These are phyloP conservation scores for Ustilago trichophora DNA, from an alignment of 1,284 basidiomycete genomes.

Conservation along the genomic window DNA sequence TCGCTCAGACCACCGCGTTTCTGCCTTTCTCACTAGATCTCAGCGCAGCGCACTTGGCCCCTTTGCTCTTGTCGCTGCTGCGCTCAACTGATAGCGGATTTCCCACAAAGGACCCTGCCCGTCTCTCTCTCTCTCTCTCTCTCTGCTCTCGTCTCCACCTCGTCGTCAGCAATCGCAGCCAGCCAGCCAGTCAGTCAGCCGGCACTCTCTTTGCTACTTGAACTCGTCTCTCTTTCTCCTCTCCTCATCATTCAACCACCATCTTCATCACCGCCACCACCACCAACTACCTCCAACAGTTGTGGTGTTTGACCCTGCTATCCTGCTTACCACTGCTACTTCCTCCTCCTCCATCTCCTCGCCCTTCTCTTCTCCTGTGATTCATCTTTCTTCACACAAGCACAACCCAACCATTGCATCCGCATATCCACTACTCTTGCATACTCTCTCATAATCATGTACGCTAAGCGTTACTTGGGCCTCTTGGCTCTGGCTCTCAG, in stretches of 20 bases:
- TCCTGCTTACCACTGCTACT: constrained; percentile 2
- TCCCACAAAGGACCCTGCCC: neutral
- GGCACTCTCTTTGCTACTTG: constrained; percentile 12
- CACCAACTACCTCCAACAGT: constrained; percentile 11
- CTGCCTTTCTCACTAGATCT: too few species aligned
- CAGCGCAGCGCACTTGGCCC: too few species aligned
- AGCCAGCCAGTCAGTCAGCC: too few species aligned
- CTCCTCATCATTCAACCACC: constrained; percentile 5
- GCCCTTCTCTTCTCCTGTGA: neutral
- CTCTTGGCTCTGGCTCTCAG: constrained; percentile 47
- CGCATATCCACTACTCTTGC: neutral
- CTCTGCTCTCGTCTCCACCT: constrained; percentile 3
- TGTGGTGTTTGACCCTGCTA: constrained; percentile 9
- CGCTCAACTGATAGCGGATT: neutral
- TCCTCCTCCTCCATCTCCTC: neutral
- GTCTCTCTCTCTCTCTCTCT: too few species aligned
- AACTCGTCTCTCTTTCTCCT: constrained; percentile 8
- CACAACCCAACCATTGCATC: neutral
- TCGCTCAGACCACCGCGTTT: constrained; percentile 21
- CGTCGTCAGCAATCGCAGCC: constrained; percentile 23
- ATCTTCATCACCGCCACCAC: constrained; percentile 16
- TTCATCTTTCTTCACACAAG: too few species aligned
- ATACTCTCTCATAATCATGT: constrained; percentile 26
- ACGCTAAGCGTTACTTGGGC: constrained; percentile 47
- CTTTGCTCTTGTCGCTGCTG: too few species aligned